Conservation (phyloP, 2,329 filamentous ascomycete genomes). For the Aspergillus cejpii region DNA sequence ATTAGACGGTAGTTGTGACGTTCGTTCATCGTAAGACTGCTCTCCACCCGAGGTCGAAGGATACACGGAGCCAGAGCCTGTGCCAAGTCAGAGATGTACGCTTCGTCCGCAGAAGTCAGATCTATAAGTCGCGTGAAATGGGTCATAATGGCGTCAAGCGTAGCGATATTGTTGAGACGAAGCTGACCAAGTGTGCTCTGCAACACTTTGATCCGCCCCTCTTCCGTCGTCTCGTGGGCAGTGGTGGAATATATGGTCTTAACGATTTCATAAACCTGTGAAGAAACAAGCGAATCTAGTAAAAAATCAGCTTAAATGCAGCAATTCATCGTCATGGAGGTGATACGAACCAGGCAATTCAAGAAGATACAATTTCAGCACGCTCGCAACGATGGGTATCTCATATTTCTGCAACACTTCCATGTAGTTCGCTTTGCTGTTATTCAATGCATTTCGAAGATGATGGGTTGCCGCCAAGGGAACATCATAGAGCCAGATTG, state of each 20-base stretch:
- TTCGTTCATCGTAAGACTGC: conserved; percentile 89
- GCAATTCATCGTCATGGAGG: conserved; percentile 11
- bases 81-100: conserved; percentile 69
- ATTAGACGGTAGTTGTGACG: conserved; percentile 86
- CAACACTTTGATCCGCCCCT: conserved; percentile 77
- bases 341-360: conserved; percentile 76
- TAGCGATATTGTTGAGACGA: conserved; percentile 93
- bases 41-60: conserved; percentile 78
- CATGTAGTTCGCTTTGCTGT: conserved; percentile 69
- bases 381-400: conserved; percentile 84
- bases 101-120: conserved; percentile 88
- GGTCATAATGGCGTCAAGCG: conserved; percentile 95
- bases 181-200: conserved; percentile 94
- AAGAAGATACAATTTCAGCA: conserved; percentile 88
- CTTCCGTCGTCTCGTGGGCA: conserved; percentile 66
- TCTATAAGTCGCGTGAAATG: conserved; percentile 97
- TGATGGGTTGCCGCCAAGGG: conserved; percentile 78
- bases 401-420: conserved; percentile 82
- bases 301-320: conserved; percentile 3
- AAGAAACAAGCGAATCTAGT: conserved; percentile 91
- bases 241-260: conserved; percentile 91
- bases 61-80: conserved; percentile 74
- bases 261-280: conserved; percentile 97
- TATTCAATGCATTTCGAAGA: conserved; percentile 75
- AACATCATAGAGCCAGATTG: conserved; percentile 91